Evolutionary conservation across 2,329 filamentous ascomycete species (phyloP), one percentile per base, ranked within the genome.

Genomic region (Didymella sp.): DNA sequence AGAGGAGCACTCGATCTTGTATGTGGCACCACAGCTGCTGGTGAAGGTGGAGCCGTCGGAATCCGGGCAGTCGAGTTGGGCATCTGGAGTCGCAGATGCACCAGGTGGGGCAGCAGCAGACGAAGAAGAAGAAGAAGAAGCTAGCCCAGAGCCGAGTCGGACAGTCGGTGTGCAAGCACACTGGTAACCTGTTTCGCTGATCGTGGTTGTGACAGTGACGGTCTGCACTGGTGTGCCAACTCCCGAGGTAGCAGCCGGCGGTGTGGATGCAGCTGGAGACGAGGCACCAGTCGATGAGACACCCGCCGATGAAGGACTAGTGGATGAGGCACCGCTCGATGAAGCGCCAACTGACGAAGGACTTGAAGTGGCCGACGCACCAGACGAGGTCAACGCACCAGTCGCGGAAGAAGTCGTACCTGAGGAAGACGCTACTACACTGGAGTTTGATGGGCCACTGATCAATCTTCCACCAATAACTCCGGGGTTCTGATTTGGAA

Each of bases 1-100:
- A 6, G 30, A 28, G 37, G 24, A 58, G 41, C 70, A 73, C 27
- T 73, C 69, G 13, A 73, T 51, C 1, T 13, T 27, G 21, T 64
- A 73, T 15, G 17, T 47, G 3, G 66, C 58, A 35, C 67, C 69
- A 28, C 63, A 64, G 7, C 37, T 11, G 15, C 58, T 64, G 2
- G 58, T 66, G 31, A 57, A 66, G 2, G 28, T 62, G 0, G 41
- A 48, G 7, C 60, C 63, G 21, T 68, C 38, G 15, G 45, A 54
- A 13, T 21, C 47, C 4, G 69, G 68, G 57, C 69, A 71, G 30
- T 31, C 37, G 2, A 53, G 40, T 6, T 47, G 17, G 1, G 24
- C 31, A 17, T 11, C 43, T 19, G 57, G 37, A 4, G 22, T 37
- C 13, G 37, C 38, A 21, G 38, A 37, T 27, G 24, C 38, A 38